phyloP scores from a whole-genome alignment of 2,329 filamentous ascomycete species.

The Fusarium albidum region DNA sequence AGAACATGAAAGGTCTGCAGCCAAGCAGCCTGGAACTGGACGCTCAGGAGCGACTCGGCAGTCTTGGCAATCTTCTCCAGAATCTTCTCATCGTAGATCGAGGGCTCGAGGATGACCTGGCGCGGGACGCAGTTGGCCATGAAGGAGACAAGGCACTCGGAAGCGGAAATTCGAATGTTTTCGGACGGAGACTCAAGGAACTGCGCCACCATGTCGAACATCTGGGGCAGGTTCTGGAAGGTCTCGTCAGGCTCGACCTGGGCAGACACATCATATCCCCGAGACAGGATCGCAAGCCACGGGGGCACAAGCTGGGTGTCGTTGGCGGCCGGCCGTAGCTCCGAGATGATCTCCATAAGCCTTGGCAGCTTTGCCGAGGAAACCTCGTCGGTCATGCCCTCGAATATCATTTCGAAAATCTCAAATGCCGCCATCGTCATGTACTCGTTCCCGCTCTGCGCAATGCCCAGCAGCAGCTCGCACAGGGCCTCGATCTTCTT shows the following conservation, averaged over 20 bases:
- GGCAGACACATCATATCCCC: constrained; percentile 92
- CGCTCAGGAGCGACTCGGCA: constrained; percentile 78
- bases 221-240: constrained; percentile 85
- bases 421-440: constrained; percentile 97
- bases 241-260: constrained; percentile 90
- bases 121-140: constrained; percentile 88
- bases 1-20: constrained; percentile 92
- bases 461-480: constrained; percentile 87
- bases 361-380: constrained; percentile 89
- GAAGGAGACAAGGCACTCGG: constrained; percentile 94
- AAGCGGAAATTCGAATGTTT: constrained; percentile 93
- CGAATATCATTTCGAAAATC: constrained; percentile 97
- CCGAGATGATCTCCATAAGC: constrained; percentile 88
- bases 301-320: constrained; percentile 94
- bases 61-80: constrained; percentile 81
- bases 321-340: constrained; percentile 89
- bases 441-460: constrained; percentile 90
- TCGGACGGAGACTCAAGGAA: constrained; percentile 89
- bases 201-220: constrained; percentile 80
- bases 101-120: constrained; percentile 84
- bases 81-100: constrained; percentile 90
- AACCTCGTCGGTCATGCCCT: constrained; percentile 86
- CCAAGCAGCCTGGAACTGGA: constrained; percentile 95
- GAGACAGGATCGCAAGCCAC: constrained; percentile 94
- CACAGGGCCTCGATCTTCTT: constrained; percentile 94